Evolutionary conservation across 768 basidiomycete genomes (phyloP).

Genomic region (Podaxis sp.): DNA sequence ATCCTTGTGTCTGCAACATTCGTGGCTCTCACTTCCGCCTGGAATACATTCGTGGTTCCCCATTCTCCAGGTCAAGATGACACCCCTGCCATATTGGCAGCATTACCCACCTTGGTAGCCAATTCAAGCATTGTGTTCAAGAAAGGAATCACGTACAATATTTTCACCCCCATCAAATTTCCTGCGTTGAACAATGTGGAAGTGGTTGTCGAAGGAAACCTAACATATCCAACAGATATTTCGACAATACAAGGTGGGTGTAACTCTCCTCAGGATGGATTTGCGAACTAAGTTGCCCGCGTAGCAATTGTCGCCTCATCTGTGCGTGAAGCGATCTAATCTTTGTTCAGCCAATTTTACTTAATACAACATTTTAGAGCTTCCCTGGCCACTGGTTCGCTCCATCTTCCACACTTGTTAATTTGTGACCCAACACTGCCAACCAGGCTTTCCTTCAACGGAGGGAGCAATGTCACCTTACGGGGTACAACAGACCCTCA

Average conservation of each 20-base stretch:
- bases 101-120: constrained; percentile 36
- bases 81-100: constrained; percentile 44
- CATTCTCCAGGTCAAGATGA: constrained; percentile 50
- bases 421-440: not conserved
- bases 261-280: not conserved
- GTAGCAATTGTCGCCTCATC: constrained; percentile 43
- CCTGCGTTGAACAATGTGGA: constrained; percentile 55
- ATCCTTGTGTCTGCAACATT: not conserved
- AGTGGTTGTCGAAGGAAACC: constrained; percentile 53
- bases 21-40: constrained; percentile 26
- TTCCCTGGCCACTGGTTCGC: constrained; percentile 46
- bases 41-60: constrained; percentile 51
- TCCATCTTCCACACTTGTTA: not conserved
- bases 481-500: constrained; percentile 51
- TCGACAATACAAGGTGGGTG: constrained; percentile 44
- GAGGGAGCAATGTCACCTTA: constrained; percentile 58
- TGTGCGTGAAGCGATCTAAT: constrained; percentile 27
- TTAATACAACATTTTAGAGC: constrained; percentile 24
- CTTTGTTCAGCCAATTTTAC: not conserved
- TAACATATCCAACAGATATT: constrained; percentile 54
- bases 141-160: constrained; percentile 57
- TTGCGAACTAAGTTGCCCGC: not conserved
- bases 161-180: constrained; percentile 58
- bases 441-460: constrained; percentile 50
- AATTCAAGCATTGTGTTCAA: constrained; percentile 57